These are phyloP conservation scores for Mallotus japonicus DNA, from an alignment of 441 rosid species.

Conservation along the genomic window DNA sequence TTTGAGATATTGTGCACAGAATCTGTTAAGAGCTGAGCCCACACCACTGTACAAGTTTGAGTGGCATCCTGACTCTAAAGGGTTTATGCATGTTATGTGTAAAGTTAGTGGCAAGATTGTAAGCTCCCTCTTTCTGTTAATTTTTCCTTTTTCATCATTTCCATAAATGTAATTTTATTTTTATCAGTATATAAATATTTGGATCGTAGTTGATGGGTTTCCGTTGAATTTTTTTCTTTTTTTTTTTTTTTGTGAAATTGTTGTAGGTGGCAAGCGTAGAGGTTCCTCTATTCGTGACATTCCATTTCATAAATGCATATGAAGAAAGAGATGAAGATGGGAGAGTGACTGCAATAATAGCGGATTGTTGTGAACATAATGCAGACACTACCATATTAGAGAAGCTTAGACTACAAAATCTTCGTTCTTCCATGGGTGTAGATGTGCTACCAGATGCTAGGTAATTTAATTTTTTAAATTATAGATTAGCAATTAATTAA, in stretches of 20 bases:
- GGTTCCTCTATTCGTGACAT: slow-evolving; percentile 80
- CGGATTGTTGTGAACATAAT: slow-evolving; percentile 91
- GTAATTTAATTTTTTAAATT: slow-evolving; percentile 26
- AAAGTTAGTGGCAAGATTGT: slow-evolving; percentile 84
- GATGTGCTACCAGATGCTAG: slow-evolving; percentile 86
- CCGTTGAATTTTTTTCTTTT: no score
- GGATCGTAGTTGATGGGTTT: no score
- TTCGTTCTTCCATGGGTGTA: slow-evolving; percentile 54
- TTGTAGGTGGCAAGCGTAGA: slow-evolving; percentile 85
- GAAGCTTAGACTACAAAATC: slow-evolving; percentile 65
- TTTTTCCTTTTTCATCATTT: neutral
- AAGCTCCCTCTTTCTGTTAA: slow-evolving; percentile 29
- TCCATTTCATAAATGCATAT: slow-evolving; percentile 94
- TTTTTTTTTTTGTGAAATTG: neutral
- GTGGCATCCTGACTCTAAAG: slow-evolving; percentile 84
- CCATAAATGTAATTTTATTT: no score
- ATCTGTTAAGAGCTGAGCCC: slow-evolving; percentile 85
- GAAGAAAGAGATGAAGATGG: slow-evolving; percentile 86
- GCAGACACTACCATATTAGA: slow-evolving; percentile 80
- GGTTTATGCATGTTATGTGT: slow-evolving; percentile 75
- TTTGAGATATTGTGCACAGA: slow-evolving; percentile 75
- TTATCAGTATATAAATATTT: no score
- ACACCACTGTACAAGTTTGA: slow-evolving; percentile 88
- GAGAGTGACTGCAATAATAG: slow-evolving; percentile 56
- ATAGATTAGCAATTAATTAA: no score